Evolutionary conservation across 768 basidiomycete species (phyloP), one percentile per base, ranked within the genome.

Genomic region (Imleria badia): DNA sequence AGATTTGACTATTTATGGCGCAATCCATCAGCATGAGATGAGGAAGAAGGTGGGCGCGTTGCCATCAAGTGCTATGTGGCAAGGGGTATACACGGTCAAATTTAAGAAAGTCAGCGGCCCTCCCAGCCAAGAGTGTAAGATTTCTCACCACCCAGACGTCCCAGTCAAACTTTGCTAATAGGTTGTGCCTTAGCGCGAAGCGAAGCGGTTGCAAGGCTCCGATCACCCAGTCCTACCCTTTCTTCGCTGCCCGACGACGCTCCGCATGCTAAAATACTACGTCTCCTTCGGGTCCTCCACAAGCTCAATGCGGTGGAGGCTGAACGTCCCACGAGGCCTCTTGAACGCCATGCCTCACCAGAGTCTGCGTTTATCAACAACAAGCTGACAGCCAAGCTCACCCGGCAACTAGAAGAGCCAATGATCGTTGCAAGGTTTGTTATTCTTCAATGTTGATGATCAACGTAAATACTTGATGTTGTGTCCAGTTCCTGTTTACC

Each of bases 361-460:
- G 92, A 94, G 59, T 82, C 91, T 0, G 83, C 91, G 0, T 99
- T 99, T 68, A 84, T 98, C 58, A 99, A 98, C 70, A 98, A 97
- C 75, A 99, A 99, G 72, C 76, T 99, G 26, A 94, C 94, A 2
- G 97, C 97, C 11, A 99, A 99, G 72, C 80, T 99, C n/a, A 94
- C 93, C 13, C 83, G 97, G 34, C 97, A 98, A 68, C 71, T 99
- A 40, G 97, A 99, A 64, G 97, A 99, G 67, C 92, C 94, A 1
- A 97, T 98, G 94, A 97, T 99, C 59, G 94, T 99, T 41, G 97
- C 96, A 2, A 95, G 93, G 94, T 93, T 62, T 58, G 78, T 68
- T 48, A 8, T 38, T 19, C 35, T 33, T 55, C n/a, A 14, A n/a
- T 19, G 19, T 29, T 20, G 9, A 20, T 34, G 46, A 15, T 30